Percentiles rank a stretch among this genome's conserved stretches.
phyloP scores from a whole-genome alignment of 2,329 filamentous ascomycete species.

The Microcyclospora tardicrescens region DNA sequence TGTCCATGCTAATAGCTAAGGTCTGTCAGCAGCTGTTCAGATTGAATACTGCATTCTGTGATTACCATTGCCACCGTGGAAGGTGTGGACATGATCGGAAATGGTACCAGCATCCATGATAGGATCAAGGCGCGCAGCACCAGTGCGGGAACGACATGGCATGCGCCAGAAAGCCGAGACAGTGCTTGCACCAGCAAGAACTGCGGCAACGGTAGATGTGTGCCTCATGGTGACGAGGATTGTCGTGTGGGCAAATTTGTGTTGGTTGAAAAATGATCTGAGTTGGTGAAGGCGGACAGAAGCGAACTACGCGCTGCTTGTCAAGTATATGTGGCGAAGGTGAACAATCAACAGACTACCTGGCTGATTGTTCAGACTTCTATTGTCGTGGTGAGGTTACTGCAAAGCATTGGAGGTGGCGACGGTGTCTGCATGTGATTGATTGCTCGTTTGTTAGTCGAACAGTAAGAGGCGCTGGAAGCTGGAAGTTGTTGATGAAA shows the following conservation, averaged over 20 bases:
- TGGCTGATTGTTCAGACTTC: too few species aligned
- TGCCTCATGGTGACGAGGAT: constrained; percentile 13
- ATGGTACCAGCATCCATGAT: constrained; percentile 50
- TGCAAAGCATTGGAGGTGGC: too few species aligned
- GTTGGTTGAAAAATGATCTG: constrained; percentile 6
- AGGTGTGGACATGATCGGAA: constrained; percentile 56
- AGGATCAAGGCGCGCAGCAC: constrained; percentile 63
- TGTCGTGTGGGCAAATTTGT: constrained; percentile 6
- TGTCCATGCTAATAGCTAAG: constrained; percentile 51
- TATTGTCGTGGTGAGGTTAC: too few species aligned
- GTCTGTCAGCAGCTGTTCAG: constrained; percentile 5
- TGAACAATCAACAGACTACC: neutral
- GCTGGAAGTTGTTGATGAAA: too few species aligned
- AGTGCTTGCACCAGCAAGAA: constrained; percentile 17
- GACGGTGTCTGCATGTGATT: too few species aligned
- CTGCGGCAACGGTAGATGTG: constrained; percentile 10
- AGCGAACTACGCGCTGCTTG: too few species aligned
- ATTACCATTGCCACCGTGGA: constrained; percentile 67
- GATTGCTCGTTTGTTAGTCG: too few species aligned
- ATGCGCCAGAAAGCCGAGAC: constrained; percentile 71
- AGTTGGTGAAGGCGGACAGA: neutral
- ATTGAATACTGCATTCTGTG: constrained; percentile 8
- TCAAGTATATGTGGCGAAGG: neutral
- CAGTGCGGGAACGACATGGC: constrained; percentile 61
- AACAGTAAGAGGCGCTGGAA: too few species aligned